These are phyloP conservation scores for Cladorrhinum samala DNA, from an alignment of 495 filamentous ascomycete species.

Conservation along the genomic window DNA sequence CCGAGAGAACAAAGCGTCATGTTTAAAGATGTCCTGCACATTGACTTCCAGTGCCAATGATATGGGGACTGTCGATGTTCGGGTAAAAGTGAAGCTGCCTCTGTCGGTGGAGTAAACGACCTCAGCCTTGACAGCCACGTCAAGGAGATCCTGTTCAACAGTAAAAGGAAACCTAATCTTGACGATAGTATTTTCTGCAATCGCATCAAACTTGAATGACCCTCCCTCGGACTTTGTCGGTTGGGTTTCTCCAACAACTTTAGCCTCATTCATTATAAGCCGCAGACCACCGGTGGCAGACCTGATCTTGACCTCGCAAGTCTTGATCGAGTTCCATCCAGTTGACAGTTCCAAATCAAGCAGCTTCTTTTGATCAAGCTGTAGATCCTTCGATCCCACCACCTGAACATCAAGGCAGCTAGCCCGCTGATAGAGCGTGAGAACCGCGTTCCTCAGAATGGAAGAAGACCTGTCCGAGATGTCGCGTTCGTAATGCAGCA, in stretches of 20 bases:
- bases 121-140: constrained; percentile 70
- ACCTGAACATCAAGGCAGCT: constrained; percentile 44
- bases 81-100: constrained; percentile 65
- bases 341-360: constrained; percentile 67
- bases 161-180: constrained; percentile 74
- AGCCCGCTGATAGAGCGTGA: constrained; percentile 43
- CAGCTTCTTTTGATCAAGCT: constrained; percentile 68
- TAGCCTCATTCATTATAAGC: constrained; percentile 66
- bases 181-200: constrained; percentile 45
- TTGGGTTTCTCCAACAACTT: constrained; percentile 50
- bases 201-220: constrained; percentile 54
- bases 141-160: constrained; percentile 67
- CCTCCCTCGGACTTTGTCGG: constrained; percentile 58
- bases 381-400: constrained; percentile 49
- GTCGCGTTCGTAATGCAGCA: constrained; percentile 57
- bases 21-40: constrained; percentile 93
- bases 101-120: constrained; percentile 68
- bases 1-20: constrained; percentile 70
- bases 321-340: constrained; percentile 70
- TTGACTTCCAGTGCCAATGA: constrained; percentile 84
- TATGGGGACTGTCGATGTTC: constrained; percentile 57
- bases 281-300: constrained; percentile 83
- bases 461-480: constrained; percentile 36
- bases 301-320: constrained; percentile 64
- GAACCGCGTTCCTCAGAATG: constrained; percentile 36